A percentile compares a stretch with the other conserved stretches of the same genome.
Evolutionary conservation across 768 basidiomycete species (phyloP).

Genomic region (Termitomyces sp.): DNA sequence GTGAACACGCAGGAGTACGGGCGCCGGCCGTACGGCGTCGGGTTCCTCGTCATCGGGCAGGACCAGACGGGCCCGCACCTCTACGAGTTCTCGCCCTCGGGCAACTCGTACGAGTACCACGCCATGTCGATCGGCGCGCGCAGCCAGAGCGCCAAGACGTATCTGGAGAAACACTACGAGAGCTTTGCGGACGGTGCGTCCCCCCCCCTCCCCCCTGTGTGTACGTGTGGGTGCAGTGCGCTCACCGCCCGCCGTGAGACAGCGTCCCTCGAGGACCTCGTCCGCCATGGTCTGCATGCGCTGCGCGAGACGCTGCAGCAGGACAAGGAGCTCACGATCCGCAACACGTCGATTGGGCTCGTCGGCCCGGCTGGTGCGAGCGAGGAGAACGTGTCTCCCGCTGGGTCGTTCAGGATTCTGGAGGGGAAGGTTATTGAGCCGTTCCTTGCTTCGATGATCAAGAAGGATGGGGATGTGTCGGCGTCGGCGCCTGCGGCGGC

Average conservation of each 20-base stretch:
- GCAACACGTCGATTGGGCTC: constrained; percentile 95
- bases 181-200: constrained; percentile 77
- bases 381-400: constrained; percentile 46
- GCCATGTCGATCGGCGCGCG: constrained; percentile 99
- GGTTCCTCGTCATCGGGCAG: constrained; percentile 94
- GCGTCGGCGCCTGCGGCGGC: constrained; percentile 32
- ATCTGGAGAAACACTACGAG: constrained; percentile 92
- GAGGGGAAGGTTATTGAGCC: constrained; percentile 75
- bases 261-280: constrained; percentile 84
- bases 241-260: no score
- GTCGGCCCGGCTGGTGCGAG: constrained; percentile 66
- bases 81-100: constrained; percentile 97
- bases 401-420: constrained; percentile 76
- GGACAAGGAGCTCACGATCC: constrained; percentile 90
- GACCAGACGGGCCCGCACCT: constrained; percentile 97
- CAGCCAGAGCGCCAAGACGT: constrained; percentile 98
- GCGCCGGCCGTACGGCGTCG: constrained; percentile 94
- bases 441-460: constrained; percentile 75
- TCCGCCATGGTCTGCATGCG: constrained; percentile 91
- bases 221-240: no score
- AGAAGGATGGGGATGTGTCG: constrained; percentile 47
- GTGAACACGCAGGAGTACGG: constrained; percentile 99
- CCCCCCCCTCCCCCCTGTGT: neutral
- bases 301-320: constrained; percentile 96
- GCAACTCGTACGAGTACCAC: constrained; percentile 95